phyloP scores from a whole-genome alignment of 2,329 filamentous ascomycete genomes.

The Colletotrichum eremochloae region DNA sequence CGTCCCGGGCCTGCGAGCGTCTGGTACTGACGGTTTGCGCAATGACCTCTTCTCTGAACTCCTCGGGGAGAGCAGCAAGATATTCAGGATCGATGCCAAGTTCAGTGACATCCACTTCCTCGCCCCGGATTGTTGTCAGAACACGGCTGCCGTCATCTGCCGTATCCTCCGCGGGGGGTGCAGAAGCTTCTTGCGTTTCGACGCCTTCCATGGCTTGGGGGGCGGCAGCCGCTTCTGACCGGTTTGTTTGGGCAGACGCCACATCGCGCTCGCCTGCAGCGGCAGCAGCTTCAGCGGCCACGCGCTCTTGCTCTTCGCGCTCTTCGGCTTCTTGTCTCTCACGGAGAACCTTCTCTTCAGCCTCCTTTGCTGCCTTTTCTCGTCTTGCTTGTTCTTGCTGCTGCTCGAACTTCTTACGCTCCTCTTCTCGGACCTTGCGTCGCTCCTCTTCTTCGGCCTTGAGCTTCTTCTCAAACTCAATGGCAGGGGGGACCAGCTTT shows the following conservation, averaged over 20 bases:
- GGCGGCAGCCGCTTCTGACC: constrained; percentile 49
- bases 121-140: constrained; percentile 86
- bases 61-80: constrained; percentile 95
- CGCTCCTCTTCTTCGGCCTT: constrained; percentile 71
- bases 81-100: constrained; percentile 96
- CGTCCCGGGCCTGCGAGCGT: constrained; percentile 79
- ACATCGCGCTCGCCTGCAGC: constrained; percentile 49
- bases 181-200: constrained; percentile 63
- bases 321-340: constrained; percentile 81
- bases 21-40: constrained; percentile 89
- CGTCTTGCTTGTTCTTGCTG: constrained; percentile 71
- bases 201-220: constrained; percentile 82
- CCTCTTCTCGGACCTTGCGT: constrained; percentile 65
- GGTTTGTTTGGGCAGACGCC: constrained; percentile 45
- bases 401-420: constrained; percentile 68
- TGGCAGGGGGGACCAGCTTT: constrained; percentile 83
- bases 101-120: constrained; percentile 92
- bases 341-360: constrained; percentile 73
- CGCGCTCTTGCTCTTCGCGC: constrained; percentile 70
- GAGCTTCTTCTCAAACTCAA: constrained; percentile 81
- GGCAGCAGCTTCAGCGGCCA: constrained; percentile 71
- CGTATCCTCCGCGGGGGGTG: constrained; percentile 49
- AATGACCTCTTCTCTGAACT: constrained; percentile 95
- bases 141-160: constrained; percentile 66
- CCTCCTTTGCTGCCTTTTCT: constrained; percentile 78